These are phyloP conservation scores for Phytophthora sansomeana DNA, from an alignment of 352 stramenopile genomes.

Conservation along the genomic window DNA sequence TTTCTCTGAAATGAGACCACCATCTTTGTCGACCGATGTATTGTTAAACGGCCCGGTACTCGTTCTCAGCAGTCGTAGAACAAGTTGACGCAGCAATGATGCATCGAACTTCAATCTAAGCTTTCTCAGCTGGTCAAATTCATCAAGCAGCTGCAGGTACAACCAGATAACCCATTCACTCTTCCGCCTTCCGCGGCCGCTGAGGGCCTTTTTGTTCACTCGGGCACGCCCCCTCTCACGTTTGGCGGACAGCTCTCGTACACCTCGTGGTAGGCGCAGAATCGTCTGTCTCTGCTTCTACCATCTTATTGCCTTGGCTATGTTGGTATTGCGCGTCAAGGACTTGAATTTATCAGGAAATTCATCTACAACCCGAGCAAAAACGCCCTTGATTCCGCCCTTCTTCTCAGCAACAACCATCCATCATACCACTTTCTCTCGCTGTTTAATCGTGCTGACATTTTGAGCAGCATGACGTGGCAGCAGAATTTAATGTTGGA, in stretches of 20 bases:
- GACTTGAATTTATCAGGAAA: constrained; percentile 14
- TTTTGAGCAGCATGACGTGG: too few relatives aligned
- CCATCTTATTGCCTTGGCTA: constrained; percentile 13
- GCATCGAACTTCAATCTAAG: constrained; percentile 5
- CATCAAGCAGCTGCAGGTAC: constrained; percentile 3
- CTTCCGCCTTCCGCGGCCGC: constrained; percentile 5
- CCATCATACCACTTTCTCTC: constrained; percentile 1
- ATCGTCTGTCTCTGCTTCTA: constrained; percentile 9
- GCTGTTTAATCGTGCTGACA: constrained; percentile 3
- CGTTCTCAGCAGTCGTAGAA: constrained; percentile 4
- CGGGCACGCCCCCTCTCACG: not conserved
- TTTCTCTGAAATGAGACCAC: constrained; percentile 5
- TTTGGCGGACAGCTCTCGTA: not conserved
- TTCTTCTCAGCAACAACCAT: too few relatives aligned
- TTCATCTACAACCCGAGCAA: constrained; percentile 5
- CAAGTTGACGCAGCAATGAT: constrained; percentile 20
- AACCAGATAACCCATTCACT: too few relatives aligned
- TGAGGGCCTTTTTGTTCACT: constrained; percentile 4
- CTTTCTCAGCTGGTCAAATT: constrained; percentile 15
- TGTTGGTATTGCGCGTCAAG: constrained; percentile 10
- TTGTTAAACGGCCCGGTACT: not conserved
- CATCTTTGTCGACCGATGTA: constrained; percentile 1
- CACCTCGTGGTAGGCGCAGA: too few relatives aligned
- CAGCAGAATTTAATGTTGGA: too few relatives aligned
- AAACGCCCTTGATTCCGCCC: constrained; percentile 6